phyloP scores from a whole-genome alignment of 495 filamentous ascomycete genomes.

The Penicillium pulvis region DNA sequence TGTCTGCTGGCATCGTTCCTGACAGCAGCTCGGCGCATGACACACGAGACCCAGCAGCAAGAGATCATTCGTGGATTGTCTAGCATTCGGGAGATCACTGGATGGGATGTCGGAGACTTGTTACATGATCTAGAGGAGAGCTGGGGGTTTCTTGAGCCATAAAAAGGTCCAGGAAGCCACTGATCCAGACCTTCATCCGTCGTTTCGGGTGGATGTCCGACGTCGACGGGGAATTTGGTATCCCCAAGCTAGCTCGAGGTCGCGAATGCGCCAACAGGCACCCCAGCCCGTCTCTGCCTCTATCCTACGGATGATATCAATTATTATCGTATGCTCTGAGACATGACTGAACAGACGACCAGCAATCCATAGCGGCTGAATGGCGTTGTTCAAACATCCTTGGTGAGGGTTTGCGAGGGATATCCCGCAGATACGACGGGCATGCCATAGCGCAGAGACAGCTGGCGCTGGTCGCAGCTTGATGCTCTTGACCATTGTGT shows the following conservation, averaged over 20 bases:
- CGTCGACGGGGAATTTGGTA: conserved; percentile 29
- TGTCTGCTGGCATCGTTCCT: conserved; percentile 39
- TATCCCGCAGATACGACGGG: conserved; percentile 50
- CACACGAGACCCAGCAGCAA: conserved; percentile 37
- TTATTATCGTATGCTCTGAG: conserved; percentile 45
- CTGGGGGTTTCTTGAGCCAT: conserved; percentile 33
- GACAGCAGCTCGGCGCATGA: conserved; percentile 39
- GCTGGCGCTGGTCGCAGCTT: conserved; percentile 28
- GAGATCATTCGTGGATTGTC: conserved; percentile 33
- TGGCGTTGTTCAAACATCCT: conserved; percentile 50
- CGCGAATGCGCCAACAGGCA: conserved; percentile 46
- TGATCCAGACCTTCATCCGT: conserved; percentile 6
- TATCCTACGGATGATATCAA: conserved; percentile 43
- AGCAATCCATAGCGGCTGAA: conserved; percentile 53
- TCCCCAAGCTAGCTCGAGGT: conserved; percentile 49
- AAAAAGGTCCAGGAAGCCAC: no score
- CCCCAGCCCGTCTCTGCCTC: conserved; percentile 51
- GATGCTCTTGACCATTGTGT: conserved; percentile 38
- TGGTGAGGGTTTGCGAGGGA: conserved; percentile 50
- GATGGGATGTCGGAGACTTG: conserved; percentile 32
- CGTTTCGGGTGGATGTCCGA: conserved; percentile 3
- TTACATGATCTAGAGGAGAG: conserved; percentile 24
- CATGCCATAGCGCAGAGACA: conserved; percentile 46
- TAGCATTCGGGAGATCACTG: conserved; percentile 32
- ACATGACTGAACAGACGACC: conserved; percentile 47